These are phyloP conservation scores for Pseudonitzschia pungens DNA, from an alignment of 108 stramenopile species.

Conservation along the genomic window DNA sequence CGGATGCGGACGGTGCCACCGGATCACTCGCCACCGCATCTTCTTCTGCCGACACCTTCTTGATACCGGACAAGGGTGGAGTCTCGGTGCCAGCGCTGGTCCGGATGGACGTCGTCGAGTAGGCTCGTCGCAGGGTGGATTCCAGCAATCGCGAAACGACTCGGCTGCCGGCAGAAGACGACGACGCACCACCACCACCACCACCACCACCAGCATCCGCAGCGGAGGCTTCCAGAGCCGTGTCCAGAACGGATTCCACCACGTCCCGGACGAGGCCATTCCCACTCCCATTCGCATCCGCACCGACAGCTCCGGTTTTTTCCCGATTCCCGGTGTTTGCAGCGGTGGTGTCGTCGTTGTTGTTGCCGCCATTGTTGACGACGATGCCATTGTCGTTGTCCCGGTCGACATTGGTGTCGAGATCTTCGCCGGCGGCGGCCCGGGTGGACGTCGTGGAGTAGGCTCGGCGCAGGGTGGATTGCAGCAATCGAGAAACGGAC, in stretches of 20 bases:
- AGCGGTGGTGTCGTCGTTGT: neutral
- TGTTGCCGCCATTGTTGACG: neutral
- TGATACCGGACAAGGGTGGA: neutral
- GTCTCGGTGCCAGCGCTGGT: neutral
- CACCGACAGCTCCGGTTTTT: neutral
- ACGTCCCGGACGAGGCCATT: neutral
- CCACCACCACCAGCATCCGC: neutral
- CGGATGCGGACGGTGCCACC: neutral
- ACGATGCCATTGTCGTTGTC: neutral
- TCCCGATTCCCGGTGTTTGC: neutral
- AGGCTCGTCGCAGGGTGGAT: conserved; percentile 6
- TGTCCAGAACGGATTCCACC: neutral
- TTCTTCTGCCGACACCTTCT: neutral
- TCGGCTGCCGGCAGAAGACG: neutral
- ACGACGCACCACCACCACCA: no score
- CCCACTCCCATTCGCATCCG: neutral
- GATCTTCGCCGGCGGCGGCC: neutral
- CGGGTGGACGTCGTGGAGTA: conserved; percentile 7
- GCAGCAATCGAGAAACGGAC: neutral
- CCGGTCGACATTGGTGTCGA: no score
- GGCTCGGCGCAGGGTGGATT: conserved; percentile 2
- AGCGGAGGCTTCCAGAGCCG: neutral
- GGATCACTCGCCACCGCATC: neutral
- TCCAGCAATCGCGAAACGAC: neutral
- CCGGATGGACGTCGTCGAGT: conserved; percentile 3